Evolutionary conservation across 2,329 filamentous ascomycete genomes (phyloP).

Genomic region (Trichoderma sp.): DNA sequence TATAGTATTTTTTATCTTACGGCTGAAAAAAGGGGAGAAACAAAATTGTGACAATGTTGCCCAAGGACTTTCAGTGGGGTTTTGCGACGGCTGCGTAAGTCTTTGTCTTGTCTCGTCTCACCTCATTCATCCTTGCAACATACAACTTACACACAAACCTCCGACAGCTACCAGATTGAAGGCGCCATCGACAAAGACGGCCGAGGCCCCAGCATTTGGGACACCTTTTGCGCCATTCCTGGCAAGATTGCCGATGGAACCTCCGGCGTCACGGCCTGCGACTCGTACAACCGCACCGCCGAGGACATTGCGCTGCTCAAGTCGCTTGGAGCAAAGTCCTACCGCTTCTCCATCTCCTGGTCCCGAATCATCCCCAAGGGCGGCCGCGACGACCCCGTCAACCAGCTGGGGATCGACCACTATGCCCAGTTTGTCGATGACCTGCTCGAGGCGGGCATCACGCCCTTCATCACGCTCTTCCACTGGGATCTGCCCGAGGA

Average conservation of each 20-base stretch:
- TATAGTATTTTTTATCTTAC: neutral
- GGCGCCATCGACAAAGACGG: constrained; percentile 72
- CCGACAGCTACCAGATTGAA: constrained; percentile 78
- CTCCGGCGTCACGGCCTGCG: constrained; percentile 75
- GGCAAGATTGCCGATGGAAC: constrained; percentile 80
- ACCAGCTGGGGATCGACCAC: constrained; percentile 72
- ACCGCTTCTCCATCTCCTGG: constrained; percentile 85
- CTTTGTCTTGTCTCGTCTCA: neutral
- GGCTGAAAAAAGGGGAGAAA: neutral
- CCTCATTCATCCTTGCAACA: neutral
- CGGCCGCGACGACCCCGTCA: constrained; percentile 77
- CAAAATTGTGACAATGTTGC: constrained; percentile 49
- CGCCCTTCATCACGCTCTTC: constrained; percentile 77
- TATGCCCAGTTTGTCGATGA: constrained; percentile 79
- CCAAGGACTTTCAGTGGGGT: constrained; percentile 72
- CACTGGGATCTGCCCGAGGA: constrained; percentile 86
- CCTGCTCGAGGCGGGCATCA: constrained; percentile 71
- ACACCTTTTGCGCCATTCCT: constrained; percentile 77
- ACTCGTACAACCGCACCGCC: constrained; percentile 77
- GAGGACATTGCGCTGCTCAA: constrained; percentile 79
- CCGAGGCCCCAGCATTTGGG: constrained; percentile 82
- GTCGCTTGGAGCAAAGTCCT: constrained; percentile 67
- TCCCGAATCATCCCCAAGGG: constrained; percentile 83
- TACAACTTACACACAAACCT: neutral
- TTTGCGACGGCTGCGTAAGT: constrained; percentile 74